Percentiles rank a stretch among this genome's conserved stretches.
Evolutionary conservation across 352 stramenopile species (phyloP).

Genomic region (Pythium guiyangense): DNA sequence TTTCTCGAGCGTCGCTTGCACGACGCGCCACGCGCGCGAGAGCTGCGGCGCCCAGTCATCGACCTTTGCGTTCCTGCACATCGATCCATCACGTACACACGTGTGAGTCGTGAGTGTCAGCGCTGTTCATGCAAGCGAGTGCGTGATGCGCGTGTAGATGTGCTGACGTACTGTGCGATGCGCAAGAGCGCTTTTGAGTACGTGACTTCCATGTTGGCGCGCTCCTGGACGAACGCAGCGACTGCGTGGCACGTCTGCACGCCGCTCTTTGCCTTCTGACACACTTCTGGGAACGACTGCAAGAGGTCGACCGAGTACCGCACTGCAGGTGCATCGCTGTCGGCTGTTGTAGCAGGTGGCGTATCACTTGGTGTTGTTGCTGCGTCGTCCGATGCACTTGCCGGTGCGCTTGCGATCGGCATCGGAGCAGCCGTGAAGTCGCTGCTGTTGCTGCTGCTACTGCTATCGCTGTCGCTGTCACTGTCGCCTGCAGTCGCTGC

Average conservation of each 20-base stretch:
- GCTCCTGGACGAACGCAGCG: constrained; percentile 54
- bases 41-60: constrained; percentile 74
- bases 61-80: constrained; percentile 35
- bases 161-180: constrained; percentile 45
- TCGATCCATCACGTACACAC: background rate
- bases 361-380: background rate
- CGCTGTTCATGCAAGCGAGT: background rate
- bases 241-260: constrained; percentile 75
- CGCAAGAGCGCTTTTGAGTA: constrained; percentile 63
- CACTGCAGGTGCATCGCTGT: background rate
- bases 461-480: no score
- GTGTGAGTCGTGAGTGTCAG: background rate
- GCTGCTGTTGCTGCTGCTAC: no score
- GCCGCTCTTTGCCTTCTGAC: constrained; percentile 69
- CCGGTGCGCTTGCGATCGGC: no score
- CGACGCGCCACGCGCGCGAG: constrained; percentile 42
- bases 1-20: constrained; percentile 51
- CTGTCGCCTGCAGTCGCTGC: no score
- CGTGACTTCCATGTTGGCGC: constrained; percentile 42
- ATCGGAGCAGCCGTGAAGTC: no score
- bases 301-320: constrained; percentile 73
- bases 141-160: background rate
- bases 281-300: constrained; percentile 61
- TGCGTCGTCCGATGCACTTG: background rate
- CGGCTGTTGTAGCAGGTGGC: background rate